Evolutionary conservation across 2,329 filamentous ascomycete genomes (phyloP), one percentile per base, ranked within the genome.

Genomic region (Cucurbitaria berberidis): DNA sequence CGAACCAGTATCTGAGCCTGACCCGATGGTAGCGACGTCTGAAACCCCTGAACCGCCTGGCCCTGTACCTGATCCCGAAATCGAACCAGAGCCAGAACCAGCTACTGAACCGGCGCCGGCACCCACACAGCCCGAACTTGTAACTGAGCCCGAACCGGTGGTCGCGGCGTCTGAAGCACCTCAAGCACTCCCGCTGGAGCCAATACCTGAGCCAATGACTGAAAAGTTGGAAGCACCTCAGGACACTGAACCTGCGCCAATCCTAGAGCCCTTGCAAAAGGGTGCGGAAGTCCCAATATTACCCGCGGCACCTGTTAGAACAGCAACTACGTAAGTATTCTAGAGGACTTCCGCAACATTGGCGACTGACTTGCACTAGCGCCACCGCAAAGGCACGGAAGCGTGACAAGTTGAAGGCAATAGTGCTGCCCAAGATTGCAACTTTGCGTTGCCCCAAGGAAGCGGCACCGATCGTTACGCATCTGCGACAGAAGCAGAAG

Each of bases 401-500:
- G 45, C 49, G 53, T 22, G 53, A 55, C 44, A 61, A 42, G n/a
- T 22, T 55, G 41, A 51, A 55, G 24, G 19, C 42, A 22, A 41
- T 40, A 18, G 10, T 45, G 5, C 34, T 44, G 5, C 34, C 48
- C 21, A 56, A 52, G 32, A 21, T 52, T 22, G 26, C 45, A 3
- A 30, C 50, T 1, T 30, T 56, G 30, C 53, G 46, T 18, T 51
- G 48, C 19, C 52, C 52, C 19, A 55, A 54, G 29, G 57, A 61
- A 22, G 59, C 42, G 10, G 39, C 49, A 5, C 54, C 55, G 0
- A 53, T 65, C 9, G 51, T 67, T 1, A 47, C 60, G 27, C 46
- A 59, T 15, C 57, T 71, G 2, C 48, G 57, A 11, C 56, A 62
- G 24, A 60, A 65, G 47, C 69, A 65, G 50, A 62, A 61, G 36